Evolutionary conservation across 257 asterid species (phyloP), one percentile per base, ranked within the genome.

Genomic region (Eucommia ulmoides): DNA sequence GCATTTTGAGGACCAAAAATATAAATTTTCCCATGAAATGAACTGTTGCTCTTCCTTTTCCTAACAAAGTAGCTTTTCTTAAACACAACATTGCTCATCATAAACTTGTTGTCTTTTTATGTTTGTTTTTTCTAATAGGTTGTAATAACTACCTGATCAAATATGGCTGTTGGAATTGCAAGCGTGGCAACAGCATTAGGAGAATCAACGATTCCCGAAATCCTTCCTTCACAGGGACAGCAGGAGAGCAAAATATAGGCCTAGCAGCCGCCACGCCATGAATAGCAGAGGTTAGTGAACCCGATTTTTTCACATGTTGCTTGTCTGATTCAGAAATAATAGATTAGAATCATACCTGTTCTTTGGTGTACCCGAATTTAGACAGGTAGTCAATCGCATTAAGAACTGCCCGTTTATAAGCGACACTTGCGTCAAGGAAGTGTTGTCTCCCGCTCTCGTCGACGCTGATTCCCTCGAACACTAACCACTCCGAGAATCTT

Each of bases 201-300:
- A 42, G 96, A 29, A 56, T 89, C 96, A 35, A 86, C 96, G 20
- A 89, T 89, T 41, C 98, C 96, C 2, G 96, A 89, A 47, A 89
- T 85, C 73, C 98, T 79, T 63, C 96, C 98, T 75, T 89, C 96
- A 33, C 96, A 89, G 23, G 96, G 98, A 74, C 94, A 83, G 74
- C 98, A 89, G 2, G 98, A 89, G 25, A 86, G 84, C 29, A 86
- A 74, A 68, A 91, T 93, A 64, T 91, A 91, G 1, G 73, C 83
- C 97, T 83, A 68, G 53, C 49, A 63, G 33, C 55, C 58, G 22
- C 29, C 51, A n/a, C n/a, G n/a, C n/a, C n/a, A n/a, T n/a, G n/a
- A n/a, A n/a, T n/a, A n/a, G n/a, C n/a, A n/a, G n/a, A n/a, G n/a
- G n/a, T n/a, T n/a, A n/a, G n/a, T n/a, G n/a, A n/a, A n/a, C n/a